phyloP scores from a whole-genome alignment of 345 rosid species.

The Balakata baccata region DNA sequence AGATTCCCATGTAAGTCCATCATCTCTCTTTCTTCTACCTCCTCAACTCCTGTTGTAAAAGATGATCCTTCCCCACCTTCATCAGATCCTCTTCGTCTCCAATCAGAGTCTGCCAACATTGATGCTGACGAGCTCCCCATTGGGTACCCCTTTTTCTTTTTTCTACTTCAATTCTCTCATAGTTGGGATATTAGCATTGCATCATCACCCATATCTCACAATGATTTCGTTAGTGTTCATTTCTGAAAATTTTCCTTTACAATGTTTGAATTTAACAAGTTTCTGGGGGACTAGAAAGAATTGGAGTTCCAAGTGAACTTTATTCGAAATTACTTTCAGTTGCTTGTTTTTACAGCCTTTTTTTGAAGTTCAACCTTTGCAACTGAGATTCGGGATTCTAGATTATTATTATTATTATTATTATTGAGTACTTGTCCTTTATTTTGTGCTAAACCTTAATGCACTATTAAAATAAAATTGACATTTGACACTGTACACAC shows the following conservation, averaged over 20 bases:
- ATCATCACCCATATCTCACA: background rate
- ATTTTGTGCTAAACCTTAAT: no score
- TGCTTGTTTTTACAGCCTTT: background rate
- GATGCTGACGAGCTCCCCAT: slow-evolving; percentile 30
- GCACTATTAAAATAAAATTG: no score
- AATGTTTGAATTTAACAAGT: background rate
- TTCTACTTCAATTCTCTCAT: background rate
- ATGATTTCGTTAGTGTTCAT: background rate
- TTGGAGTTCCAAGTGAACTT: background rate
- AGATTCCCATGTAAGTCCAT: slow-evolving; percentile 33
- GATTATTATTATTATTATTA: no score
- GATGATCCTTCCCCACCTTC: slow-evolving; percentile 32
- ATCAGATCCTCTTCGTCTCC: slow-evolving; percentile 25
- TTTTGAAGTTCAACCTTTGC: background rate
- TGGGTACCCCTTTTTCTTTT: slow-evolving; percentile 32
- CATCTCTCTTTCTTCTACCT: slow-evolving; percentile 27
- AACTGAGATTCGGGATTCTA: no score
- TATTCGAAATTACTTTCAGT: background rate
- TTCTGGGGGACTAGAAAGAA: background rate
- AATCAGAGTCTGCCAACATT: slow-evolving; percentile 20
- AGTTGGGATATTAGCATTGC: background rate
- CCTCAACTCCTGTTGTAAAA: slow-evolving; percentile 37
- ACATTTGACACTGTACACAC: no score
- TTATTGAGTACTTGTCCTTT: no score
- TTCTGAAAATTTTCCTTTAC: background rate